A percentile compares a stretch with the other conserved stretches of the same genome.
These are phyloP conservation scores for Citrus unshiu DNA, from an alignment of 345 rosid genomes.

Conservation along the genomic window DNA sequence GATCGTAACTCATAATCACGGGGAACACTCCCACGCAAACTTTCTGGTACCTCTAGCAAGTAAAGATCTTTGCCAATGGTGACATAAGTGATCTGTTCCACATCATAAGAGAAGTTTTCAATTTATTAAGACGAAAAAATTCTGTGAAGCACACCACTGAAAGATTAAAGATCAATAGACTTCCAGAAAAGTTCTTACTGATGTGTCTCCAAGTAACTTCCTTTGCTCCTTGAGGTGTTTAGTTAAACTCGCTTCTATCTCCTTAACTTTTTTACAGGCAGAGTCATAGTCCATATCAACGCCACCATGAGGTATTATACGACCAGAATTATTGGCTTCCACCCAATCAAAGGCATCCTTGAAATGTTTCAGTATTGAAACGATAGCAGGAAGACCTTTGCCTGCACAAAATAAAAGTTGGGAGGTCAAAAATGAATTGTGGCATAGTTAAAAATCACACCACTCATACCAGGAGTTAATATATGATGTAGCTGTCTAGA, in stretches of 20 bases:
- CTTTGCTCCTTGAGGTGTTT: slow-evolving; percentile 86
- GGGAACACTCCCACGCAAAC: slow-evolving; percentile 69
- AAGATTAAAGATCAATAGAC: slow-evolving; percentile 10
- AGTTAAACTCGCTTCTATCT: slow-evolving; percentile 57
- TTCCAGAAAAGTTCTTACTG: slow-evolving; percentile 45
- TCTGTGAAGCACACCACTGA: slow-evolving; percentile 2
- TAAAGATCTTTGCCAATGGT: slow-evolving; percentile 90
- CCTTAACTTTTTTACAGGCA: slow-evolving; percentile 53
- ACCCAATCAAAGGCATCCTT: slow-evolving; percentile 95
- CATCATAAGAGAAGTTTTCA: slow-evolving; percentile 18
- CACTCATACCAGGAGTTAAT: slow-evolving; percentile 64
- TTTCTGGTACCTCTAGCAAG: slow-evolving; percentile 86
- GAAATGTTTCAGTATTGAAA: slow-evolving; percentile 61
- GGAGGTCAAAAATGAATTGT: slow-evolving; percentile 24
- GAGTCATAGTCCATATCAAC: slow-evolving; percentile 76
- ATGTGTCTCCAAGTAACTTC: slow-evolving; percentile 70
- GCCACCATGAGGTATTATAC: slow-evolving; percentile 84
- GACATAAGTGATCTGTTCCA: slow-evolving; percentile 73
- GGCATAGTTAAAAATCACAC: slow-evolving; percentile 1
- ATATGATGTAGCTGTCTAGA: slow-evolving; percentile 64
- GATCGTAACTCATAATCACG: slow-evolving; percentile 85
- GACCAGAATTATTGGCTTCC: slow-evolving; percentile 85
- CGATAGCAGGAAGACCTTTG: slow-evolving; percentile 56
- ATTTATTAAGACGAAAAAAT: slow-evolving; percentile 11
- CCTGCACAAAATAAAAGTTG: slow-evolving; percentile 39